Conservation (phyloP, 73 alveolate species). For the Urostyla sp. region DNA sequence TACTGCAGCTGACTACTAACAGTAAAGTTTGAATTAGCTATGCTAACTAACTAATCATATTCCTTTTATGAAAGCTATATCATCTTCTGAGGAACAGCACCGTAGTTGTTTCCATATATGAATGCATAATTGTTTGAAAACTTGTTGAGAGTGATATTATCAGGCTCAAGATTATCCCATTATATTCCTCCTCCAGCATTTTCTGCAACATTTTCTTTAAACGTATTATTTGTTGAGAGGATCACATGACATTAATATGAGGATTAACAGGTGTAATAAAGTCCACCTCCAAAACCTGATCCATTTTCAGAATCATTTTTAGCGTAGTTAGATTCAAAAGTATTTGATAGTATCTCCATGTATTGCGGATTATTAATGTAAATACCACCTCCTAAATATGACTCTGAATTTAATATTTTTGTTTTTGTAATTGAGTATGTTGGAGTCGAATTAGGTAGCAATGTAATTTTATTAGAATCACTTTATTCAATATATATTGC, state of each 20-base stretch:
- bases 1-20: too few species aligned
- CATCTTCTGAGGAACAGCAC: conserved; percentile 39
- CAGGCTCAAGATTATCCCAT: conserved; percentile 51
- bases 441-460: background rate
- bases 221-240: background rate
- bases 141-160: background rate
- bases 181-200: conserved; percentile 47
- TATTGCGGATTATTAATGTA: conserved; percentile 13
- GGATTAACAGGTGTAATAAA: conserved; percentile 40
- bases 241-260: background rate
- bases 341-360: background rate
- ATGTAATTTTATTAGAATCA: background rate
- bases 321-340: conserved; percentile 16
- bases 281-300: conserved; percentile 66
- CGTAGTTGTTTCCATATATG: conserved; percentile 41
- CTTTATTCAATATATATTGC: background rate
- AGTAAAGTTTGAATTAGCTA: too few species aligned
- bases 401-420: background rate
- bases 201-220: background rate
- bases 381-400: conserved; percentile 51
- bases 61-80: background rate
- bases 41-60: background rate
- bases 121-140: conserved; percentile 12
- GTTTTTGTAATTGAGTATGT: conserved; percentile 8
- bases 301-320: background rate